A percentile compares a stretch with the other conserved stretches of the same genome.
Conservation (phyloP, 75 land plant genomes). For the Sequoiadendron giganteum region DNA sequence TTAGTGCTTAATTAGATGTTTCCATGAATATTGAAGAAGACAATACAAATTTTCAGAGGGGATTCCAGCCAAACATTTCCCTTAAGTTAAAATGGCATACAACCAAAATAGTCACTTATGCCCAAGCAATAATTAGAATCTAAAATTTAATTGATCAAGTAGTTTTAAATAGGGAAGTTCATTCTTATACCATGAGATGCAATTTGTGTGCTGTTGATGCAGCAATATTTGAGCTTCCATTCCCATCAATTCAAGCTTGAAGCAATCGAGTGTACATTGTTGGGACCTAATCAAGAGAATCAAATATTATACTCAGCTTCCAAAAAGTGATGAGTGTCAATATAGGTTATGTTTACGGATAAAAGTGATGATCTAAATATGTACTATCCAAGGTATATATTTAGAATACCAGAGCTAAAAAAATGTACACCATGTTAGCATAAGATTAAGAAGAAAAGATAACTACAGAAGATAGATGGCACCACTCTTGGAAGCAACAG, state of each 20-base stretch:
- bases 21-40: neutral
- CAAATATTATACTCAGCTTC: neutral
- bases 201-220: conserved; percentile 77
- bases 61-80: neutral
- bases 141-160: no score
- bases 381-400: neutral
- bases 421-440: neutral
- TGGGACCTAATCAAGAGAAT: conserved; percentile 68
- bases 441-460: neutral
- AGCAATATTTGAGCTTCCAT: conserved; percentile 55
- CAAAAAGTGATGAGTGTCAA: neutral
- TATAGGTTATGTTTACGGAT: neutral
- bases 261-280: conserved; percentile 89
- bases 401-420: neutral
- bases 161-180: no score
- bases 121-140: no score
- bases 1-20: no score
- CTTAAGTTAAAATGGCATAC: neutral
- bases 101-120: neutral
- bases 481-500: no score
- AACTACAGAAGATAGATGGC: neutral
- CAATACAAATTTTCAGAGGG: neutral
- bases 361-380: neutral
- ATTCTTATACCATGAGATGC: conserved; percentile 92
- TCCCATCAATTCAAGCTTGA: conserved; percentile 92